Base-by-base conservation (phyloP, 345 rosid species). In the Salix suchowensis region DNA sequence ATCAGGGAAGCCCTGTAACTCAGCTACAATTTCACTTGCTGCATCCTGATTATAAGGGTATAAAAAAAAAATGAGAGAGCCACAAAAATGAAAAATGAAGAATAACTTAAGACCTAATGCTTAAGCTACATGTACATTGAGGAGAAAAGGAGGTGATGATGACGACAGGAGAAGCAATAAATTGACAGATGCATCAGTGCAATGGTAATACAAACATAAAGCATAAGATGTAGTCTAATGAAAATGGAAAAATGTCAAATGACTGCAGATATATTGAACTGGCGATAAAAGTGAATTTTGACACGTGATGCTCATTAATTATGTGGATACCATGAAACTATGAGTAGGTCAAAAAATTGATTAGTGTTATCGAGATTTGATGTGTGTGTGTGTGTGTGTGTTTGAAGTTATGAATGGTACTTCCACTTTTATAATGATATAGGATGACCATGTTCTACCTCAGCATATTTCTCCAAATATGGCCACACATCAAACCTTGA, bases 401-500 rank as follows among this genome's bases (percentile, higher is more conserved):
- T 36, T 7, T 36, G 37, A 36, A 36, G 37, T 7, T 11, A 42
- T 11, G 46, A 42, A 42, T 42, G 52, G 52, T 46, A 14, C 52
- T 46, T 46, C 6, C 18, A 46, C 52, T 46, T 14, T 8, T 15
- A 46, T 46, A 46, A 46, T 46, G 52, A 46, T 14, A 23, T 28
- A 62, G 36, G 66, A 12, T 6, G n/a, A 2, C 2, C 26, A 23
- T 54, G 67, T 54, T 62, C 46, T 88, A 95, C 98, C 93, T 88
- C 88, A 78, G 99, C 89, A 91, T 71, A 96, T 72, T 81, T 89
- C 89, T 96, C 98, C 76, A 96, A 86, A 74, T 91, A 94, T 72
- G 99, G 99, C 99, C 99, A 96, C 28, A 96, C 91, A 78, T 94
- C 98, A 81, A 96, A 96, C 83, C 99, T 94, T 70, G 99, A 95